Evolutionary conservation across 78 protist species (phyloP), one percentile per base, ranked within the genome.

Genomic region (Isochrysis galbana): DNA sequence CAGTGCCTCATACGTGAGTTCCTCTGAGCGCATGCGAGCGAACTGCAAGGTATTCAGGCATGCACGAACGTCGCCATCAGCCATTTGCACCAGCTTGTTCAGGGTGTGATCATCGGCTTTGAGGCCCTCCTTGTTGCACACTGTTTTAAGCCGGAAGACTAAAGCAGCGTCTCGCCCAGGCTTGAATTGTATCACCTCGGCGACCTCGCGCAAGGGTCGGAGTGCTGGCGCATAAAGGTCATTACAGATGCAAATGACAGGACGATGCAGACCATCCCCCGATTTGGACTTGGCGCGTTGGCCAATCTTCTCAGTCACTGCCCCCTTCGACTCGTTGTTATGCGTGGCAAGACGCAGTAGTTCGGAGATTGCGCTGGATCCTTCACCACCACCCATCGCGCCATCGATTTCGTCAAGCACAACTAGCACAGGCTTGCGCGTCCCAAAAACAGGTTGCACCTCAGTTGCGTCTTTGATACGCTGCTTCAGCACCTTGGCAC

Each of bases 351-450:
- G 10, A 17, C 29, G 5, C 34, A 88, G 42, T 25, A 88, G 74
- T 74, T 23, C 54, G 51, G 4, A 0, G 80, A 88, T 34, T 7
- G 91, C 91, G 38, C 61, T 0, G 34, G 34, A 0, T 21, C 77
- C 74, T 21, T 88, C 80, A 22, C 17, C 11, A 7, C 94, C 69
- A 55, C 95, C 95, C 29, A 90, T 74, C n/a, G 94, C 90, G 91
- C 98, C 98, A 91, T 97, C 98, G 48, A 97, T 94, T 78, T 97
- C 98, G 89, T 97, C 98, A 19, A 97, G 93, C 39, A 97, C 92
- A 46, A 97, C 46, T 87, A 96, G 96, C 51, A 69, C 91, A 38
- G 97, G 98, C 41, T 91, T 55, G 47, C 45, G 29, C 25, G 41
- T 77, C 14, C 34, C 21, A 38, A 93, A 92, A 5, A 88, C 87